Evolutionary conservation across 495 filamentous ascomycete genomes (phyloP).

Genomic region (Penicillium tannophilum): DNA sequence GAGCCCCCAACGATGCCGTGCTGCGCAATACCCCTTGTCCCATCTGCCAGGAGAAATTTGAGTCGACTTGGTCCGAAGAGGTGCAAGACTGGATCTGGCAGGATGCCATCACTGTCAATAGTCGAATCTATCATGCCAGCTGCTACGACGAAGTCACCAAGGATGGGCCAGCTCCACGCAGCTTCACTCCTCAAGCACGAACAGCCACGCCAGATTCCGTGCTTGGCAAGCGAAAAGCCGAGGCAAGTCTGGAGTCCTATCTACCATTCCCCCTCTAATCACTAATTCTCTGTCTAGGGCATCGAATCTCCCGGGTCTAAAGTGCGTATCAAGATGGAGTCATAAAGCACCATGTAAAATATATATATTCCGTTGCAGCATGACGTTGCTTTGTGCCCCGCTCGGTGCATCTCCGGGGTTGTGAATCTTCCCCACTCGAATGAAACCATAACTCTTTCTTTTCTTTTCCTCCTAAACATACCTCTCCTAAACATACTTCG

Average conservation of each 20-base stretch:
- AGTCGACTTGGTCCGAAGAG: slow-evolving; percentile 85
- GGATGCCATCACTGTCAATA: slow-evolving; percentile 79
- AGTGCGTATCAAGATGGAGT: slow-evolving; percentile 46
- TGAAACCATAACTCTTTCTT: slow-evolving; percentile 7
- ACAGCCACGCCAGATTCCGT: slow-evolving; percentile 65
- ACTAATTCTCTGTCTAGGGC: slow-evolving; percentile 26
- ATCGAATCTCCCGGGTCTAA: slow-evolving; percentile 42
- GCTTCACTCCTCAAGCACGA: slow-evolving; percentile 42
- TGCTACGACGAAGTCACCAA: slow-evolving; percentile 84
- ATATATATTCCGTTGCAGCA: slow-evolving; percentile 8
- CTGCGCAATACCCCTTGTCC: slow-evolving; percentile 75
- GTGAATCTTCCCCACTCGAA: slow-evolving; percentile 10
- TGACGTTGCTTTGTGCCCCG: slow-evolving; percentile 30
- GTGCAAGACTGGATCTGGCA: slow-evolving; percentile 97
- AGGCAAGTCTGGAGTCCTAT: slow-evolving; percentile 48
- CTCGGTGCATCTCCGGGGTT: slow-evolving; percentile 34
- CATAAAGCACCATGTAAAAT: slow-evolving; percentile 3
- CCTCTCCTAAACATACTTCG: neutral
- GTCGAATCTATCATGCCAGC: slow-evolving; percentile 82
- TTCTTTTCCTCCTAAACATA: neutral
- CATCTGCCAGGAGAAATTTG: slow-evolving; percentile 94
- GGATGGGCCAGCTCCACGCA: slow-evolving; percentile 50
- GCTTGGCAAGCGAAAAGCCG: slow-evolving; percentile 76
- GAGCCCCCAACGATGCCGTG: slow-evolving; percentile 75
- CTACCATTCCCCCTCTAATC: neutral